Evolutionary conservation across 768 basidiomycete genomes (phyloP).

Genomic region (Suillus hirtellus): DNA sequence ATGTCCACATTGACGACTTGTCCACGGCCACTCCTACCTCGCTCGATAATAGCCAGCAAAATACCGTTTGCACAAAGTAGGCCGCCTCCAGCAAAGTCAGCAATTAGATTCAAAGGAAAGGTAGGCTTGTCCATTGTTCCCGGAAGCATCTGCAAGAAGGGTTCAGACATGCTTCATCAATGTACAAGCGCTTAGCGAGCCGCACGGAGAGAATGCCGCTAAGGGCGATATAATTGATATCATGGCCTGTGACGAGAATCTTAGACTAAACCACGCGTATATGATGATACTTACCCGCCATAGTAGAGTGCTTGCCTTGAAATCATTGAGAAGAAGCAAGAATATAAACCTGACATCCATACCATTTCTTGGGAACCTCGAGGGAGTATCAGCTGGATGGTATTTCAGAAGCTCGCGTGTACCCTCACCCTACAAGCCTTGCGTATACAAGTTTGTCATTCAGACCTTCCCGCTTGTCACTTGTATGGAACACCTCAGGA

Average conservation of each 20-base stretch:
- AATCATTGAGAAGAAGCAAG: constrained; percentile 18
- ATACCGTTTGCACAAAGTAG: constrained; percentile 71
- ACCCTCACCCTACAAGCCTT: constrained; percentile 67
- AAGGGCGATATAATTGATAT: constrained; percentile 81
- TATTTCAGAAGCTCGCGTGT: constrained; percentile 5
- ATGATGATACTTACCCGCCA: constrained; percentile 59
- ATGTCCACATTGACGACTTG: constrained; percentile 78
- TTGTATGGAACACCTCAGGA: constrained; percentile 69
- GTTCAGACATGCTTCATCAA: background rate
- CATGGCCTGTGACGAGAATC: constrained; percentile 56
- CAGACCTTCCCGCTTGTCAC: constrained; percentile 41
- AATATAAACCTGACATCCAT: constrained; percentile 13
- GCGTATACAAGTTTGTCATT: constrained; percentile 73
- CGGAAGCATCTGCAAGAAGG: constrained; percentile 57
- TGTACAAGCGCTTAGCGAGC: constrained; percentile 13
- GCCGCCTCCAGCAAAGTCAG: constrained; percentile 84
- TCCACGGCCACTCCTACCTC: constrained; percentile 62
- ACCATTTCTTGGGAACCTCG: constrained; percentile 67
- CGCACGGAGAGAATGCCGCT: constrained; percentile 72
- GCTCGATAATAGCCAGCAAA: constrained; percentile 71
- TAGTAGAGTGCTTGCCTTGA: constrained; percentile 66
- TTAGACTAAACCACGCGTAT: constrained; percentile 5
- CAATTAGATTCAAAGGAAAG: constrained; percentile 76
- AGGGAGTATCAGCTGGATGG: constrained; percentile 7
- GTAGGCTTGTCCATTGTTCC: constrained; percentile 60